Base-by-base conservation (phyloP, 495 filamentous ascomycete genomes). In the Chaetomium tenue region DNA sequence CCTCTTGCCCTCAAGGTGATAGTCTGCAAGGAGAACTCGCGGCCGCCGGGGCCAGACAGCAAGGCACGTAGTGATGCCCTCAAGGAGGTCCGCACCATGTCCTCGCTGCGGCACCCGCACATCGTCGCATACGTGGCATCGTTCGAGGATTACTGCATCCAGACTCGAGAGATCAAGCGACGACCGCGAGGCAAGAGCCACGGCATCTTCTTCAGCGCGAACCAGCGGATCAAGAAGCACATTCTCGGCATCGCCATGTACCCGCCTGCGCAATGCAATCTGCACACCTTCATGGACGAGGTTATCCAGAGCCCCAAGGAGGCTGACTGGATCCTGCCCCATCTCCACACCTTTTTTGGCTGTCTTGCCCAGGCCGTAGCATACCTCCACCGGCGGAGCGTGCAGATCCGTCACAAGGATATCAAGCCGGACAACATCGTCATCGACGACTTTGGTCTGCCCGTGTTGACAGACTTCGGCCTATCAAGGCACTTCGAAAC, bases 361-460 rank as follows among this genome's bases (percentile, higher is more conserved):
- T 78, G 76, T 61, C 67, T 79, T 1, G 51, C 70, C 9, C 74
- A 76, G 26, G 79, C 75, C 2, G 64, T 82, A 1, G 68, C 71
- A 5, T 80, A 76, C 59, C 67, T 82, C 2, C 79, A 81, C 62
- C 61, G 71, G 15, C 63, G 61, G 0, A 67, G 48, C 18, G 66
- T 71, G 0, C 68, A 69, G n/a, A 74, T 80, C 42, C 70, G 76
- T 0, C 80, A 82, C 66, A 76, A 77, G 53, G 80, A 82, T 59
- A 79, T 82, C 65, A 82, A 81, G 65, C 79, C 79, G 5, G 71
- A 70, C 30, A 82, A 82, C 58, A 76, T 82, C 50, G 73, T 82
- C 18, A 69, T 82, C 13, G 73, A 77, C 54, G 61, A 72, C 18
- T 74, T 66, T 11, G 66, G 67, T 16, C 37, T 68, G 6, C 70